A percentile compares a stretch with the other conserved stretches of the same genome.
These are phyloP conservation scores for Papiliotrema terrestris DNA, from an alignment of 1,284 basidiomycete species.

Conservation along the genomic window DNA sequence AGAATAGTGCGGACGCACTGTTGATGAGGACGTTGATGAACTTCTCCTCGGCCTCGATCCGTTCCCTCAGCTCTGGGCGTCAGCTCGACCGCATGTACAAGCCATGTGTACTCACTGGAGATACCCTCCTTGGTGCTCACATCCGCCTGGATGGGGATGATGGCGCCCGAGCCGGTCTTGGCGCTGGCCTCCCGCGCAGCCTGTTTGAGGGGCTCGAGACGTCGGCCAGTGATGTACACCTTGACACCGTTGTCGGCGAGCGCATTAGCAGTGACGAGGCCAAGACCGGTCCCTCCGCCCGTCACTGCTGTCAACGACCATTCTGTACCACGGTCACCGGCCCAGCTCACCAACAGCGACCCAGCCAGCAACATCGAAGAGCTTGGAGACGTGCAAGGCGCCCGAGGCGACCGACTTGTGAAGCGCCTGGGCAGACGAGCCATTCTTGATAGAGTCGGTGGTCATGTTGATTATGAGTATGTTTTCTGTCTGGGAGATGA, in stretches of 20 bases:
- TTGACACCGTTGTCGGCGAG: slow-evolving; percentile 42
- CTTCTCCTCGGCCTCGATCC: slow-evolving; percentile 33
- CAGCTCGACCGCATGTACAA: not conserved
- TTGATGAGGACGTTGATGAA: slow-evolving; percentile 38
- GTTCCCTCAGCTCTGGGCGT: slow-evolving; percentile 28
- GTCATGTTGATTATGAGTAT: not conserved
- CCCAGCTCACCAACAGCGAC: slow-evolving; percentile 38
- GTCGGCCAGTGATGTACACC: slow-evolving; percentile 46
- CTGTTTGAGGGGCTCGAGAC: slow-evolving; percentile 33
- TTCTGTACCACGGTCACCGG: not conserved
- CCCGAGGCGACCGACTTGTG: slow-evolving; percentile 15
- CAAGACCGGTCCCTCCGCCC: slow-evolving; percentile 44
- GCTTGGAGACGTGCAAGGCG: slow-evolving; percentile 27
- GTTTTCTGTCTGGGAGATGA: not conserved
- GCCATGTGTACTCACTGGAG: slow-evolving; percentile 21
- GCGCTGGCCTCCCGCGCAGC: slow-evolving; percentile 28
- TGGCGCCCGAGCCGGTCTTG: slow-evolving; percentile 19
- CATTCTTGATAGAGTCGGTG: not conserved
- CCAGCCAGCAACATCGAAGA: slow-evolving; percentile 42
- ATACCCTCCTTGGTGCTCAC: slow-evolving; percentile 43
- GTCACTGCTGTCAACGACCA: slow-evolving; percentile 26
- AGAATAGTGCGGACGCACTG: no score
- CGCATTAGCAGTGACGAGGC: slow-evolving; percentile 39
- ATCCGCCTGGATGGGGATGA: slow-evolving; percentile 42
- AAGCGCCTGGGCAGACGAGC: slow-evolving; percentile 9